Conservation (phyloP, 257 asterid species). For the Solanum paucissectum region DNA sequence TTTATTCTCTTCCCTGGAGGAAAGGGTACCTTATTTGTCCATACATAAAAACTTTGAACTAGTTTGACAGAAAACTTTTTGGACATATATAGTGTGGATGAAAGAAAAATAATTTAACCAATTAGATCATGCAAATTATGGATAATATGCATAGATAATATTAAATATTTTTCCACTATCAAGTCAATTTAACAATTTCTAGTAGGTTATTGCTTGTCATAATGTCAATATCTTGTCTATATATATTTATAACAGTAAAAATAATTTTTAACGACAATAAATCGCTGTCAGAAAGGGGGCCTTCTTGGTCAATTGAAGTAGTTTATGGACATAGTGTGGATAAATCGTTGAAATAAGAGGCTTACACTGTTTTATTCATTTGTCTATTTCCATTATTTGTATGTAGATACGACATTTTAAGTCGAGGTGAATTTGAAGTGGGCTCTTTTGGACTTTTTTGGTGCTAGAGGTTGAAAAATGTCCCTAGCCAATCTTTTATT, state of each 20-base stretch:
- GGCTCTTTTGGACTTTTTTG: constrained; percentile 25
- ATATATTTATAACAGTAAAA: too few relatives aligned
- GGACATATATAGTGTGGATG: background rate
- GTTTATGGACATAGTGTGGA: background rate
- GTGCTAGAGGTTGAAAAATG: background rate
- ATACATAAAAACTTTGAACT: background rate
- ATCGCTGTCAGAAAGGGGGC: rapidly evolving
- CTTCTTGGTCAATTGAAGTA: background rate
- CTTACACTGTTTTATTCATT: background rate
- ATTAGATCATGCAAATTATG: background rate
- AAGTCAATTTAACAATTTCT: background rate
- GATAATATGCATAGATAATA: background rate
- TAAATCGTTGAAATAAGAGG: background rate
- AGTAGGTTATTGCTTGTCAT: background rate
- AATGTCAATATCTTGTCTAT: rapidly evolving
- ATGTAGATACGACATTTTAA: background rate
- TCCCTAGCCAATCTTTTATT: background rate
- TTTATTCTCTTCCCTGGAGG: background rate
- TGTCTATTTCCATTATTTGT: constrained; percentile 12
- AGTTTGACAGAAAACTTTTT: background rate
- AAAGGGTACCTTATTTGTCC: background rate
- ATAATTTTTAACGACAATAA: too few relatives aligned
- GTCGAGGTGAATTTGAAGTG: constrained; percentile 17
- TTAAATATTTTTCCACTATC: background rate
- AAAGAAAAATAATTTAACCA: background rate